Conservation (phyloP, 345 rosid species). For the Linum usitatissimum region DNA sequence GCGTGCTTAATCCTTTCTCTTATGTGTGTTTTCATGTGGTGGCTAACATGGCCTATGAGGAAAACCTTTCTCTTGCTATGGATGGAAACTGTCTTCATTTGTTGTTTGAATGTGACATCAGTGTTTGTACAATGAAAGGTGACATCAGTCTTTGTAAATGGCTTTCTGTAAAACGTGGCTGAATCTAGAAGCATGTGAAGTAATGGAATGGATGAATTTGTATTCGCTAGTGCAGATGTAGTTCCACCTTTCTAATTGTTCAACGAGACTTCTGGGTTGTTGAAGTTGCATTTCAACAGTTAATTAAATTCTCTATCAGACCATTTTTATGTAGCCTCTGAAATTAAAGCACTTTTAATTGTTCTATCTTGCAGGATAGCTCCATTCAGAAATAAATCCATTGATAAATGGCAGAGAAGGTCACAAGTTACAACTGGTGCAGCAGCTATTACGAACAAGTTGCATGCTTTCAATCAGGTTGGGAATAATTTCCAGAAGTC, state of each 20-base stretch:
- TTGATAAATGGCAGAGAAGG: slow-evolving; percentile 94
- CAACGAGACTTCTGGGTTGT: background rate
- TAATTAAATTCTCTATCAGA: background rate
- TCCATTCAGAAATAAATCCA: slow-evolving; percentile 68
- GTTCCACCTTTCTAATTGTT: background rate
- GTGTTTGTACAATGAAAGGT: background rate
- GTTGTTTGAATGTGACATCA: background rate
- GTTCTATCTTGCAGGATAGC: slow-evolving; percentile 44
- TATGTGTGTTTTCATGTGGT: too few species aligned
- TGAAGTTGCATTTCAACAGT: background rate
- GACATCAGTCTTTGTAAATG: too few species aligned
- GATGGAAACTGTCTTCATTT: background rate
- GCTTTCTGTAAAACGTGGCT: too few species aligned
- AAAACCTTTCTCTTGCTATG: background rate
- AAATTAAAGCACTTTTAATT: slow-evolving; percentile 6
- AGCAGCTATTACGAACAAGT: slow-evolving; percentile 74
- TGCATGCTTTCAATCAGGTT: slow-evolving; percentile 97
- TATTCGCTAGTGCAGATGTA: background rate
- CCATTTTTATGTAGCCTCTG: background rate
- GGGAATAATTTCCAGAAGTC: background rate
- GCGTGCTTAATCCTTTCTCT: background rate
- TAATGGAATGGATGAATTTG: too few species aligned
- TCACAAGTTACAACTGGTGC: slow-evolving; percentile 84
- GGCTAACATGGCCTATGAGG: background rate
- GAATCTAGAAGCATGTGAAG: too few species aligned